Percentiles rank a stretch among this genome's conserved stretches.
Evolutionary conservation across 805 yeast species (phyloP).

Genomic region (Naumovozyma baii): DNA sequence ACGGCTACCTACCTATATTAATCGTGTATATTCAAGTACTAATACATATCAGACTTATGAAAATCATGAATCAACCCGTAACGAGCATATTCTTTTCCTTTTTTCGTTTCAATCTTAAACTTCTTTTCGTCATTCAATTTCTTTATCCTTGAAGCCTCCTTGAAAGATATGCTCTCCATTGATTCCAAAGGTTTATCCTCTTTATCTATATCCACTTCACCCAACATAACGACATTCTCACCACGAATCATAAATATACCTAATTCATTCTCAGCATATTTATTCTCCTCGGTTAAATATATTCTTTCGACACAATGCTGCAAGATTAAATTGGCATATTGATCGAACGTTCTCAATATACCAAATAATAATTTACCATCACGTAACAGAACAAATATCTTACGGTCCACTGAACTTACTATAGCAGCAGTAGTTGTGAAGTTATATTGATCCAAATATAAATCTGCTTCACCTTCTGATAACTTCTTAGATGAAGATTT

Average conservation of each 20-base stretch:
- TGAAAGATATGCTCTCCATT: constrained; percentile 50
- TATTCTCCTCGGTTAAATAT: constrained; percentile 43
- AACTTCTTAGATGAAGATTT: constrained; percentile 18
- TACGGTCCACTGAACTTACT: constrained; percentile 73
- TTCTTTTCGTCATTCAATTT: constrained; percentile 26
- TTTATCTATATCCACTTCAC: constrained; percentile 81
- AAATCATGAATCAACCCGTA: constrained; percentile 51
- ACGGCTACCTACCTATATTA: no score
- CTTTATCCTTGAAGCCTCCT: constrained; percentile 44
- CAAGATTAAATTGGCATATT: constrained; percentile 81
- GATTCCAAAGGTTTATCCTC: constrained; percentile 62
- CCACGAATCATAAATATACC: constrained; percentile 90
- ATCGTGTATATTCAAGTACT: no score
- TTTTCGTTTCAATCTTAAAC: constrained; percentile 35
- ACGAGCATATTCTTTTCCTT: constrained; percentile 40
- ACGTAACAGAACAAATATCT: constrained; percentile 73
- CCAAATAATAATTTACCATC: constrained; percentile 88
- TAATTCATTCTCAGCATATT: constrained; percentile 65
- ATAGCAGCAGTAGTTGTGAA: constrained; percentile 87
- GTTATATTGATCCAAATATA: constrained; percentile 69
- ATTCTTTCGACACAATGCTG: constrained; percentile 87
- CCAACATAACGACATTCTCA: constrained; percentile 88
- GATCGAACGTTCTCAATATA: constrained; percentile 88
- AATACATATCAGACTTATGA: constrained; percentile 46
- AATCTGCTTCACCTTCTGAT: constrained; percentile 39